A percentile compares a stretch with the other conserved stretches of the same genome.
Evolutionary conservation across 768 basidiomycete species (phyloP).

Genomic region (Lanmaoa pseudosensibilis): DNA sequence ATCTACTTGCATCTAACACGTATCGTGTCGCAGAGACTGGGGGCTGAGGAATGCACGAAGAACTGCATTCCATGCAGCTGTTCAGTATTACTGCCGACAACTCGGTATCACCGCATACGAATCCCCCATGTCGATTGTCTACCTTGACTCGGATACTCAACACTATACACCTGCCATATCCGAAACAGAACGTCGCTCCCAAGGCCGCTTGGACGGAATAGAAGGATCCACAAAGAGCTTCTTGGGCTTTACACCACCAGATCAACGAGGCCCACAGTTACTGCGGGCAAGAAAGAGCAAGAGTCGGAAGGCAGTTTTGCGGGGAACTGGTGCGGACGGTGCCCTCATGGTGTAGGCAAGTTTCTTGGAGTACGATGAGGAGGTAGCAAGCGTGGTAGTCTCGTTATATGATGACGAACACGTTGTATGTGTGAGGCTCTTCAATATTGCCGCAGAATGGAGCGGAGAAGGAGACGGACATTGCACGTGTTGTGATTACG

Average conservation of each 20-base stretch:
- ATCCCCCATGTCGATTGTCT: slow-evolving; percentile 61
- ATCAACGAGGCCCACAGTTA: slow-evolving; percentile 13
- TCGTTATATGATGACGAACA: slow-evolving; percentile 4
- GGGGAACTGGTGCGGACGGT: slow-evolving; percentile 30
- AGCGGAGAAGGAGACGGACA: no score
- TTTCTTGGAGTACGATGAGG: slow-evolving; percentile 2
- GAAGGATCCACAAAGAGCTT: slow-evolving; percentile 18
- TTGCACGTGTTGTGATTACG: slow-evolving; percentile 25
- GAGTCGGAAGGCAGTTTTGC: slow-evolving; percentile 35
- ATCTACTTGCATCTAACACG: slow-evolving; percentile 5
- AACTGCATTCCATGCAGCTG: slow-evolving; percentile 80
- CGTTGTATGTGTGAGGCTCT: slow-evolving; percentile 14
- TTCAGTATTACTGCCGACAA: slow-evolving; percentile 68
- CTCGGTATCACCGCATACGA: slow-evolving; percentile 63
- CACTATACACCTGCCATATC: slow-evolving; percentile 3
- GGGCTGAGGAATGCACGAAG: slow-evolving; percentile 56
- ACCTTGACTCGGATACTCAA: slow-evolving; percentile 30
- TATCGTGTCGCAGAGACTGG: slow-evolving; percentile 48
- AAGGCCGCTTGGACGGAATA: slow-evolving; percentile 7
- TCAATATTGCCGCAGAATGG: slow-evolving; percentile 1
- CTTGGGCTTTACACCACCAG: slow-evolving; percentile 33
- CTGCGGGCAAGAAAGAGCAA: slow-evolving; percentile 34
- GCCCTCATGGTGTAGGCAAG: slow-evolving; percentile 16
- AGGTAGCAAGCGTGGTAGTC: background rate
- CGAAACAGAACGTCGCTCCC: background rate